Evolutionary conservation across 2,329 filamentous ascomycete species (phyloP).

Genomic region (Lecanicillium sp.): DNA sequence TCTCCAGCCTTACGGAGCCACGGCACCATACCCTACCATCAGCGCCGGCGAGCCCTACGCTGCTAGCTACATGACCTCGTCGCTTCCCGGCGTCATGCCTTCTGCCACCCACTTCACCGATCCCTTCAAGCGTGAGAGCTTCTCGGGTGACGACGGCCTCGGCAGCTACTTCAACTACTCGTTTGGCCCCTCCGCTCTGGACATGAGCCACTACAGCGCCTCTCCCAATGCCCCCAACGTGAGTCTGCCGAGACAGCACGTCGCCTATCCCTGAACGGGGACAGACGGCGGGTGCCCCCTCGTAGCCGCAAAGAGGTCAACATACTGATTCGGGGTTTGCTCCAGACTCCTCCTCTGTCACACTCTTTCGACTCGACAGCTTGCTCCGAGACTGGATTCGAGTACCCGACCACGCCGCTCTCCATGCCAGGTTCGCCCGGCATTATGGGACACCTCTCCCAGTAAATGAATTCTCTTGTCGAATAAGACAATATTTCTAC

Average conservation of each 20-base stretch:
- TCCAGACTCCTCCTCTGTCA: conserved; percentile 72
- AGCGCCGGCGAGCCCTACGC: conserved; percentile 44
- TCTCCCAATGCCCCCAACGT: conserved; percentile 72
- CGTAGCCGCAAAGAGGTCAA: conserved; percentile 30
- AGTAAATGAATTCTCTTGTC: conserved; percentile 23
- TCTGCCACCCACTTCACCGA: conserved; percentile 59
- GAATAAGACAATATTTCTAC: neutral
- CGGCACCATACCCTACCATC: conserved; percentile 46
- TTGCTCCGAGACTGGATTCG: conserved; percentile 56
- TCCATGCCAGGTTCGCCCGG: conserved; percentile 67
- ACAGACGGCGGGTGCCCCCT: conserved; percentile 34
- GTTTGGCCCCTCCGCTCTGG: conserved; percentile 57
- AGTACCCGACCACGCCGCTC: conserved; percentile 64
- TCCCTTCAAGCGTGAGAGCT: conserved; percentile 60
- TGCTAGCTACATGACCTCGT: conserved; percentile 47
- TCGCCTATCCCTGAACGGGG: conserved; percentile 22
- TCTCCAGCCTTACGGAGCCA: conserved; percentile 52
- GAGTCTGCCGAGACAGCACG: conserved; percentile 39
- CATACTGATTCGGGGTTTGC: conserved; percentile 43
- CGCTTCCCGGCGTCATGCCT: conserved; percentile 54
- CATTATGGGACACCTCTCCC: conserved; percentile 32
- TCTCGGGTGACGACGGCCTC: conserved; percentile 50
- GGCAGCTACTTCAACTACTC: conserved; percentile 67
- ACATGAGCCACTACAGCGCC: conserved; percentile 52
- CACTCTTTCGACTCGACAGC: conserved; percentile 63